Evolutionary conservation across 139 green algal genomes (phyloP).

Genomic region (Dunaliella sp.): DNA sequence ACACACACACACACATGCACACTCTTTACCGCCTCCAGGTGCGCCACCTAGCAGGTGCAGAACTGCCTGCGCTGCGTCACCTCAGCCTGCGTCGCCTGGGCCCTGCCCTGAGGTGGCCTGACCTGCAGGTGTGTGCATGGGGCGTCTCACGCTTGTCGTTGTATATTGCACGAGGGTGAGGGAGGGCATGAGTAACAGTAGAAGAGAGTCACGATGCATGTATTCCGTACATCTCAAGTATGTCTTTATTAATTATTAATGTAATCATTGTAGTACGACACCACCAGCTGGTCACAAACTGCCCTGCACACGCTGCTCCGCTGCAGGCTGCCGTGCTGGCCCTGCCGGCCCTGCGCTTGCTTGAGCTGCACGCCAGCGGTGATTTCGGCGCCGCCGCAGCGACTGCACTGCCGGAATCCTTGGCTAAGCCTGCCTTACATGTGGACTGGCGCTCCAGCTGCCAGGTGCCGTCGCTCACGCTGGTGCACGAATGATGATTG

Average conservation of each 20-base stretch:
- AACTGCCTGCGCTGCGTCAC: background rate
- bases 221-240: too few species aligned
- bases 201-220: too few species aligned
- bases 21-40: too few species aligned
- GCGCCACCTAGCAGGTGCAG: background rate
- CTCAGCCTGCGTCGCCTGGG: slow-evolving; percentile 8
- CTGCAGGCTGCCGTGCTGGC: slow-evolving; percentile 6
- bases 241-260: too few species aligned
- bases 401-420: background rate
- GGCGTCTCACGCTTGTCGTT: too few species aligned
- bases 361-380: background rate
- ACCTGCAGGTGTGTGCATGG: too few species aligned
- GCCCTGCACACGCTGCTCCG: too few species aligned
- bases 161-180: too few species aligned
- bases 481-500: slow-evolving; percentile 1
- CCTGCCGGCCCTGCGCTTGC: background rate
- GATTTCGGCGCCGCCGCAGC: background rate
- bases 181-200: too few species aligned
- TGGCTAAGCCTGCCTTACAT: background rate
- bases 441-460: slow-evolving; percentile 6
- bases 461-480: background rate
- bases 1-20: too few species aligned
- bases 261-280: too few species aligned
- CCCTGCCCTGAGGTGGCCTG: slow-evolving; percentile 2
- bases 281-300: too few species aligned